Percentiles rank a stretch among this genome's conserved stretches.
Conservation (phyloP, 768 basidiomycete species). For the Macrolepiota fuliginosa region DNA sequence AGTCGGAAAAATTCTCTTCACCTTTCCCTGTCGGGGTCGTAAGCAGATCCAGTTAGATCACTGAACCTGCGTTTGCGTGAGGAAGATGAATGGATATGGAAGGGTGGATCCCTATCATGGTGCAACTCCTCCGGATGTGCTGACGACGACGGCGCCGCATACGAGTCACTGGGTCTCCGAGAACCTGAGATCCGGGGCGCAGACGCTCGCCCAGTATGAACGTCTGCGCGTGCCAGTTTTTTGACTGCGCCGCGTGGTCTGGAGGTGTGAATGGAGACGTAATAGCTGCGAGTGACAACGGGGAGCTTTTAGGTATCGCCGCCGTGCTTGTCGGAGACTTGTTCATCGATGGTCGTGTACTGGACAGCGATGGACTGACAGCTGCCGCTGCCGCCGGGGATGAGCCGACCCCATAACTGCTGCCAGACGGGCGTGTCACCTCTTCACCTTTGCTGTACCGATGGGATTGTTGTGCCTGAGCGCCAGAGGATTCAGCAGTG, state of each 20-base stretch:
- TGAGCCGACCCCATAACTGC: constrained; percentile 17
- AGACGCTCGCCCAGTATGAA: constrained; percentile 75
- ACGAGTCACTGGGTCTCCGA: constrained; percentile 39
- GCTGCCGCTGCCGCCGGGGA: constrained; percentile 23
- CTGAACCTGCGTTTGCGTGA: constrained; percentile 19
- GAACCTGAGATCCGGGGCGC: constrained; percentile 48
- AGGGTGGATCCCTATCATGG: constrained; percentile 22
- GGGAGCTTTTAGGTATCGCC: constrained; percentile 27
- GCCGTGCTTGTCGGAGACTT: constrained; percentile 16
- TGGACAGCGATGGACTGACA: constrained; percentile 20
- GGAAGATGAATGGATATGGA: constrained; percentile 31
- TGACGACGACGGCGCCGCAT: constrained; percentile 11
- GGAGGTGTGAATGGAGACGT: constrained; percentile 36
- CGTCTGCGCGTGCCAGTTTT: constrained; percentile 83
- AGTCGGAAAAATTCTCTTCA: constrained; percentile 13
- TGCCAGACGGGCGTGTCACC: constrained; percentile 16
- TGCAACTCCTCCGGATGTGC: constrained; percentile 23
- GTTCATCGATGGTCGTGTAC: constrained; percentile 23
- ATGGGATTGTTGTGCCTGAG: constrained; percentile 18
- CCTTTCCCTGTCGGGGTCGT: background rate
- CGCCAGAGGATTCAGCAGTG: constrained; percentile 21
- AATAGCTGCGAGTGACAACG: constrained; percentile 38
- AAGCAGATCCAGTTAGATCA: constrained; percentile 17
- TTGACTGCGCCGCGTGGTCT: constrained; percentile 39
- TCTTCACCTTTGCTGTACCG: constrained; percentile 28